Evolutionary conservation across 2,329 filamentous ascomycete species (phyloP).

Genomic region (Epichloe elymi): DNA sequence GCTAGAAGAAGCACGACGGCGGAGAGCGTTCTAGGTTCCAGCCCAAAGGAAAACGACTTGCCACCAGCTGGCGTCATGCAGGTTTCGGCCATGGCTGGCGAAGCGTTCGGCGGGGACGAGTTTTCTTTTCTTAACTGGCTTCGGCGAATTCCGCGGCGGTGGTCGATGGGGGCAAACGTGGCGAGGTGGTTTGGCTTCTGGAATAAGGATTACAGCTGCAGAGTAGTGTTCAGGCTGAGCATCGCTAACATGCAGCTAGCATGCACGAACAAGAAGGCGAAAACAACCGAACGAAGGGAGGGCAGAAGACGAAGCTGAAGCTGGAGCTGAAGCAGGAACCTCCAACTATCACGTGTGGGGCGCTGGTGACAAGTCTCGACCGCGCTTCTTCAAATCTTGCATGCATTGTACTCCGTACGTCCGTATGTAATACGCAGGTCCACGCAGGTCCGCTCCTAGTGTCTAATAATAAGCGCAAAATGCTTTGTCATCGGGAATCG

Average conservation of each 20-base stretch:
- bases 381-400: no score
- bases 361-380: neutral
- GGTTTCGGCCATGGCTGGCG: conserved; percentile 14
- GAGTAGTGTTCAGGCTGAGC: neutral
- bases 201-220: neutral
- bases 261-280: neutral
- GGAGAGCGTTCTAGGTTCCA: conserved; percentile 15
- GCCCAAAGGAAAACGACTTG: conserved; percentile 16
- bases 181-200: neutral
- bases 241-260: neutral
- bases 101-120: neutral
- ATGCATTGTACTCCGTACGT: no score
- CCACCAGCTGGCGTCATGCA: conserved; percentile 16
- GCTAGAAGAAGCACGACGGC: conserved; percentile 13
- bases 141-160: neutral
- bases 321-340: neutral
- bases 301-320: neutral
- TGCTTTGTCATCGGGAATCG: no score
- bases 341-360: neutral
- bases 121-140: neutral
- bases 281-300: neutral
- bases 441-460: no score
- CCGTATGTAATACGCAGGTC: no score
- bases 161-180: neutral
- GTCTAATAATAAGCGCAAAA: no score